Conservation (phyloP, 306 rosid species). For the Fragaria iinumae region DNA sequence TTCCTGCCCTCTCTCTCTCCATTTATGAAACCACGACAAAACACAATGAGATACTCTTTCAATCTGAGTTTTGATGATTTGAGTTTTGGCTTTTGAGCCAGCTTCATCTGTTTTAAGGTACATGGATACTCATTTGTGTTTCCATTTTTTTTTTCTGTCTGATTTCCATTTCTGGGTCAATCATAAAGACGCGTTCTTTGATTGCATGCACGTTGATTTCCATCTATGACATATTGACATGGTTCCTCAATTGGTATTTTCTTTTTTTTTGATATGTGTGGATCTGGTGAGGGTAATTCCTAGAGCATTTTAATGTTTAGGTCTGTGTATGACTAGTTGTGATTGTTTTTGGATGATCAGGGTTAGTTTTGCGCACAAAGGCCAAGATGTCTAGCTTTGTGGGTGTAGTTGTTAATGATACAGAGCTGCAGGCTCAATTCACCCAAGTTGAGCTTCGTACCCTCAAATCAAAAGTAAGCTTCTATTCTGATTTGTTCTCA, state of each 20-base stretch:
- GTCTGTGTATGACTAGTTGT: slow-evolving; percentile 7
- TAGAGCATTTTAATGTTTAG: not conserved
- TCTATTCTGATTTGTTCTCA: not conserved
- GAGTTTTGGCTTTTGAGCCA: slow-evolving; percentile 29
- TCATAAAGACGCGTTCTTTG: slow-evolving; percentile 15
- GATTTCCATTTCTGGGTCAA: slow-evolving; percentile 27
- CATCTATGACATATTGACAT: not conserved
- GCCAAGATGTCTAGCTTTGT: slow-evolving; percentile 79
- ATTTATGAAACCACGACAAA: not conserved
- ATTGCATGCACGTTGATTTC: slow-evolving; percentile 27
- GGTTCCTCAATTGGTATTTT: slow-evolving; percentile 21
- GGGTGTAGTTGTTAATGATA: slow-evolving; percentile 92
- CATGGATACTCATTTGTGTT: slow-evolving; percentile 22
- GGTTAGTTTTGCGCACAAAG: slow-evolving; percentile 29
- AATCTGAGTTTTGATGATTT: slow-evolving; percentile 26
- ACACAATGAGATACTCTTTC: slow-evolving; percentile 23
- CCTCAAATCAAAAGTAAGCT: slow-evolving; percentile 80
- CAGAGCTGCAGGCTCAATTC: slow-evolving; percentile 93
- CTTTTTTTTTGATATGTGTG: slow-evolving; percentile 9
- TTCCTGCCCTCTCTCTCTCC: slow-evolving; percentile 16
- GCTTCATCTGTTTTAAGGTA: slow-evolving; percentile 30
- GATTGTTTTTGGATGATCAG: slow-evolving; percentile 26
- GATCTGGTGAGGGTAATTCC: slow-evolving; percentile 18
- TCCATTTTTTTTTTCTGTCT: slow-evolving; percentile 13
- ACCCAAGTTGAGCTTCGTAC: slow-evolving; percentile 98